Evolutionary conservation across 257 asterid species (phyloP), one percentile per base, ranked within the genome.

Genomic region (Ophiorrhiza pumila): DNA sequence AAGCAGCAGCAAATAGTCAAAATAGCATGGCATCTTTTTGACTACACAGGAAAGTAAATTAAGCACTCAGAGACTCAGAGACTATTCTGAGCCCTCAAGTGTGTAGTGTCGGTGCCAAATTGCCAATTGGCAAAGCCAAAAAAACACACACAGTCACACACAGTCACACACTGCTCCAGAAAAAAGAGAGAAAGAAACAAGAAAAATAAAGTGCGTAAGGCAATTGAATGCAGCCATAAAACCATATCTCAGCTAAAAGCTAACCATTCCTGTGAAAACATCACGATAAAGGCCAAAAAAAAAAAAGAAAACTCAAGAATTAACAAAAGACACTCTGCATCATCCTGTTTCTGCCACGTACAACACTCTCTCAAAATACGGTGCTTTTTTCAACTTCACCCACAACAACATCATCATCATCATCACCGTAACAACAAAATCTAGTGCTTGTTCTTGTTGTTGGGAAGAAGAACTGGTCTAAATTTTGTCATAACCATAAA

Each of bases 301-400:
- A 15, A 50, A 34, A 23, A 35, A 62, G 56, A 7, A 0, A 6
- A 32, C 69, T 9, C 68, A 37, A 39, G 29, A 64, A 64, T 23
- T n/a, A 50, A 39, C 69, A 63, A 5, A 50, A 65, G 56, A 22
- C 73, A 69, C 73, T n/a, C n/a, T 69, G 41, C 74, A 57, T 79
- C 83, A 45, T 58, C 82, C 66, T 52, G 59, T 65, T 69, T 9
- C 69, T 52, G 90, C 84, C 95, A 88, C 95, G 91, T 85, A 77
- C 69, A n/a, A n/a, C n/a, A n/a, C n/a, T 39, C 41, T 69, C 71
- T 50, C 43, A 64, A 18, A 76, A 65, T 77, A 77, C 77, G 85
- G 84, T 65, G 85, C 83, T 55, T 49, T 69, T 71, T 52, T 27
- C n/a, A n/a, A n/a, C n/a, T n/a, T n/a, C n/a, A n/a, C n/a, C n/a